A percentile compares a stretch with the other conserved stretches of the same genome.
Conservation (phyloP, 441 rosid species). For the Pelargonium fulgidum region DNA sequence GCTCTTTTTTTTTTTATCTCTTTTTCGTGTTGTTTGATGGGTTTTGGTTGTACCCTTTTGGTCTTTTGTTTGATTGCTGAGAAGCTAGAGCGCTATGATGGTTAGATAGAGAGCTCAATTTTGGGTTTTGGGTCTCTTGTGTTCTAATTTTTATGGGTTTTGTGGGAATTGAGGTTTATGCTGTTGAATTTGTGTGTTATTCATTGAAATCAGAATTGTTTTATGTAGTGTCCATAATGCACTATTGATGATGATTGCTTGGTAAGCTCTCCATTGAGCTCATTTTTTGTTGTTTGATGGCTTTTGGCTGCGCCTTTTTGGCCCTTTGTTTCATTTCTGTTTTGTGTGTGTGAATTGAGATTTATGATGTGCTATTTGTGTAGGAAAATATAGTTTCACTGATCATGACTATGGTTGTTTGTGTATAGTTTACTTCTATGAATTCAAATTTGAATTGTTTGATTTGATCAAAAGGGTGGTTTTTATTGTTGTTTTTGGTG, state of each 20-base stretch:
- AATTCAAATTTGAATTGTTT: not conserved
- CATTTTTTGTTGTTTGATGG: no score
- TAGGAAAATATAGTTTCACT: not conserved
- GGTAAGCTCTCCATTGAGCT: no score
- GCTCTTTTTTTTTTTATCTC: slow-evolving; percentile 23
- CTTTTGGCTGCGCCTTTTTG: no score
- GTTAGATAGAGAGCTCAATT: not conserved
- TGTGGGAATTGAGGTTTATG: not conserved
- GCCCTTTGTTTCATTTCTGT: no score
- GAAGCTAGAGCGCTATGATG: no score
- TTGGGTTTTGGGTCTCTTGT: not conserved
- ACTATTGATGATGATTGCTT: no score
- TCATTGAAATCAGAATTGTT: no score
- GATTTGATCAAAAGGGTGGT: not conserved
- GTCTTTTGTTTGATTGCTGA: not conserved
- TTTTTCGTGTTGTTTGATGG: not conserved
- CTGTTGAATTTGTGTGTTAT: no score
- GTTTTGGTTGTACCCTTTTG: not conserved
- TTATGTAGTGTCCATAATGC: no score
- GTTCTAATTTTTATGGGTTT: not conserved
- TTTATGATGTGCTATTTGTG: not conserved
- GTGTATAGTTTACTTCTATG: not conserved
- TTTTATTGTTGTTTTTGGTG: not conserved
- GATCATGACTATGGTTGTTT: not conserved
- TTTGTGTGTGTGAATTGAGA: not conserved